Base-by-base conservation (phyloP, 495 filamentous ascomycete species). In the Hyaloscypha hepaticicola region DNA sequence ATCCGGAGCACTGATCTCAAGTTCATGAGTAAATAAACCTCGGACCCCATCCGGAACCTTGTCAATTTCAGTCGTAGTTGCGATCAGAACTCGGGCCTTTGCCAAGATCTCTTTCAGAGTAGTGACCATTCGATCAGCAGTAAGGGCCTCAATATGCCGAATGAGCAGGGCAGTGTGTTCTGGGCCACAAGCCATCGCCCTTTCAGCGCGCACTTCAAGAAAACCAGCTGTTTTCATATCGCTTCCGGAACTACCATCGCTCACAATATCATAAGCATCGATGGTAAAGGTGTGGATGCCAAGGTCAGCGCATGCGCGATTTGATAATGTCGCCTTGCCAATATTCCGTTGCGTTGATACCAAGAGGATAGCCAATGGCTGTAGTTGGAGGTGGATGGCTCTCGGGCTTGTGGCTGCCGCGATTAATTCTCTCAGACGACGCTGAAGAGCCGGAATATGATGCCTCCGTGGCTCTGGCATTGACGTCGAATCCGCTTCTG, bases 171-270 rank as follows among this genome's bases (percentile, higher is more conserved):
- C 87, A 56, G 92, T 96, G 71, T 80, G 89, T 69, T 92, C 87
- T 0, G 91, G 73, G 8, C 95, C 95, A 70, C 95, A 98, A 63
- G 87, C 87, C 73, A 97, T 85, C 19, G 92, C 95, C 49, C 96
- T 82, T 60, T 97, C 95, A 2, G 89, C 90, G 56, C 95, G 85
- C 7, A 91, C 89, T 67, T 94, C 90, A 24, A 99, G 77, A 68
- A 95, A 90, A 5, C 88, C 92, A 66, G 96, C 95, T 0, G 92
- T 93, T 78, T 97, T 96, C 50, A 96, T 90, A 71, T 99, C 95
- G 62, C 89, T 88, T 9, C 90, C 91, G 0, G 86, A 88, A 41
- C 91, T 91, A 22, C 92, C 90, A 69, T 97, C 94, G 11, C 92
- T 91, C 14, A 96, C 79, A 55, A 98, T 92, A 68, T 99, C 96